Evolutionary conservation across 371 early-diverging fungal genomes (phyloP), one percentile per base, ranked within the genome.

Genomic region (Chytridium lagenaria): DNA sequence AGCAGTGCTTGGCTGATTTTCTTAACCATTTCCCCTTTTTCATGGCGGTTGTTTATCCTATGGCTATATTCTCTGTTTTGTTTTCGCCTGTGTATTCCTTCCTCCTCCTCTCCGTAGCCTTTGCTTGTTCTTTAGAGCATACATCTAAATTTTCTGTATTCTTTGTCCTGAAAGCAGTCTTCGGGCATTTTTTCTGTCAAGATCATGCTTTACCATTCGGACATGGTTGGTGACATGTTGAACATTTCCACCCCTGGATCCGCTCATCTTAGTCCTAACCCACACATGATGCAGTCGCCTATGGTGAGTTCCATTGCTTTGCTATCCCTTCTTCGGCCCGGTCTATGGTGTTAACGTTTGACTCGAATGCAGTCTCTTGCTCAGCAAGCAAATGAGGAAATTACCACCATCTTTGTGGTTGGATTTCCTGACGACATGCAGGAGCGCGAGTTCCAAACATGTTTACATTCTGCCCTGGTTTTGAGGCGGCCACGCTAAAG

Each of bases 381-480:
- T 19, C 12, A 7, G 44, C 44, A 44, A 19, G 12, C 44, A 7
- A 19, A 7, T 19, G 86, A 86, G 57, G 86, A 87, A 50, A 86
- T 98, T 70, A 92, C 94, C 1, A 97, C 98, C 51, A 95, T 98
- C 72, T 98, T 97, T 86, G 96, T 97, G 1, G 95, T 96, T 23
- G 98, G 98, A 1, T 96, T 98, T 71, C 98, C 98, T 28, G 96
- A 97, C 39, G 96, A 98, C 82, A 94, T 97, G 92, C 88, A 87
- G 76, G 98, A 98, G 81, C 83, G 98, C 74, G 98, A 98, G 83
- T 97, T 98, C 76, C 95, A 95, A 10, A 36, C 52, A 63, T 57
- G 96, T 98, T 98, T 84, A 91, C 90, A 2, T 97, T 98, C 78
- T 91, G 92, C 12, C 89, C 92, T 22, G 98, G 98, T 0, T 98